Evolutionary conservation across 163 green algal species (phyloP), one percentile per base, ranked within the genome.

Genomic region (Prototheca wickerhamii): DNA sequence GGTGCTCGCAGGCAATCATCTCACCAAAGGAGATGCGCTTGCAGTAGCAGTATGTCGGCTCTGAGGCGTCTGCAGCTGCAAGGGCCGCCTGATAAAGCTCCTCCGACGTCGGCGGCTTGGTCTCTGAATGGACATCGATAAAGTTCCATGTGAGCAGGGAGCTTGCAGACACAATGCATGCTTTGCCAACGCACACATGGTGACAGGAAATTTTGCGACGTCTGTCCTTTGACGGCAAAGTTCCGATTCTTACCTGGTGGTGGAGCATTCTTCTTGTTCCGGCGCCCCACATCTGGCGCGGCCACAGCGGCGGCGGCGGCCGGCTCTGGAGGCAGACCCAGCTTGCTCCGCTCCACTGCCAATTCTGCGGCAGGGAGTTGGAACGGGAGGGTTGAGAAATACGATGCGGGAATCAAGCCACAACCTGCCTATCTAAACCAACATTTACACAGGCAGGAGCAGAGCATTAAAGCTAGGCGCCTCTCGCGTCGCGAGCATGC

Each of bases 1-100:
- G 61, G 60, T 89, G 88, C 25, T 93, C 86, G 72, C 86, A 93
- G 17, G 70, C 86, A 54, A 93, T 83, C 86, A 93, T 93, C 58
- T 92, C 85, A 2, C 86, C 86, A 78, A 82, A 92, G 20, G 72
- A 87, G 12, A 92, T 87, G 34, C 77, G 74, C 37, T 86, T 73
- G 76, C 85, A 93, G 65, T 78, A 78, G 64, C 85, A 93, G 68
- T 92, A 92, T n/a, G 73, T 83, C 15, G 85, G 85, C 72, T 90
- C 83, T 46, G 34, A 74, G 26, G 66, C 56, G 53, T 82, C 73
- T 1, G 74, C 65, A 23, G 66, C 33, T 18, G 64, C 68, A 37
- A 76, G 54, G 8, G 73, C 73, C 35, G 35, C 56, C 29, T 64
- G 26, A 40, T 70, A 70, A 15, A 61, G 25, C 23, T 67, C 51